Base-by-base conservation (phyloP, 805 yeast species). In the Ogataea methylovora region DNA sequence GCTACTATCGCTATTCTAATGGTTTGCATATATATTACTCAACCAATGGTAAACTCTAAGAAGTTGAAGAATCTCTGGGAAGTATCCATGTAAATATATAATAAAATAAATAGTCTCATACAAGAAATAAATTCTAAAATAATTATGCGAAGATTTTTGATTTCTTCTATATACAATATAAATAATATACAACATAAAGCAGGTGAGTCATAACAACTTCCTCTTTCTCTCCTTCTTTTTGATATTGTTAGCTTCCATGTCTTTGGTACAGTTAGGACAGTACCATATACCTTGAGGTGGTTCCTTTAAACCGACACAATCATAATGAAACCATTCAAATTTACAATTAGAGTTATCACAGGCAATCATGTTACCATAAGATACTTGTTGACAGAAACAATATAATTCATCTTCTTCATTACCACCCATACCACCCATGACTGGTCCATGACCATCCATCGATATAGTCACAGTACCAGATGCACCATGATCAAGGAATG, bases 251-350 rank as follows among this genome's bases (percentile, higher is more conserved):
- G 46, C 35, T 29, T 47, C 51, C 46, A 52, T 38, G 26, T 52
- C 51, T 34, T 56, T 60, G 14, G 62, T 58, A 66, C 97, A 88
- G 41, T 84, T 90, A 0, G 97, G 90, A 64, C 98, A 92, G 56
- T 79, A 90, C 98, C 98, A 92, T 31, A 83, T 81, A 12, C 96
- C 97, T 49, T 78, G 76, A 4, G 98, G 98, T 8, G 95, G 96
- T 39, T 84, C 88, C 23, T 81, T 84, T 42, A 92, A 69, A 1
- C 96, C 96, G 28, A 92, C 97, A 67, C 98, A 74, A 36, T 66
- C 65, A 67, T 76, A 74, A 50, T 74, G 80, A 50, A 74, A 74
- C 80, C 80, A 74, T 48, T 74, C 79, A 43, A 60, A 72, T 42
- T 71, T 65, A 58, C 80, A 74, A 46, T 69, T 72, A 24, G 73